Base-by-base conservation (phyloP, 495 filamentous ascomycete species). In the Penicillium dipodomyicola region DNA sequence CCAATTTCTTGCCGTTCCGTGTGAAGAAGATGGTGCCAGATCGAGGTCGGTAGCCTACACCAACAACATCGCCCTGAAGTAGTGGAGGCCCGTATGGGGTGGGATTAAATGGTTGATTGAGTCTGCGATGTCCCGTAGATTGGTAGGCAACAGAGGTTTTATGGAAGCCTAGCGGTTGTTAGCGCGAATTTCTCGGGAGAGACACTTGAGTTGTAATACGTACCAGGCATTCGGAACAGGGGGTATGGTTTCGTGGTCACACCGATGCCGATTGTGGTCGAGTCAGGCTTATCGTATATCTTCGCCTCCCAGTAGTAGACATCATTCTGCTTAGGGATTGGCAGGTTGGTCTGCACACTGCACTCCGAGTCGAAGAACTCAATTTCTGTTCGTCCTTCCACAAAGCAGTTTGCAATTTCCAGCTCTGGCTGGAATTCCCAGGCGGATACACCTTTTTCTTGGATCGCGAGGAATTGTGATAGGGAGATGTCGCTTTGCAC, bases 291-390 rank as follows among this genome's bases (percentile, higher is more conserved):
- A 52, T 97, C 95, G 72, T 94, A 97, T 40, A 98, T 86, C 74
- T 98, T 98, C 14, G 94, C 90, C 67, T 98, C 94, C 94, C 94
- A 98, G 70, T 98, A 98, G 67, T 97, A 97, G 14, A 97, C 92
- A 68, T 98, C 94, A 64, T 98, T 97, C 67, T 98, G 94, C 70
- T 98, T 98, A 22, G 94, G 94, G 35, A 98, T 87, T 0, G 94
- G 94, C 39, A 98, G 75, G 62, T 98, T 98, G 71, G 88, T 96
- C 79, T 97, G 90, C 47, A 97, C 95, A 67, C 91, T 96, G 73
- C 94, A 97, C 69, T 94, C 95, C 11, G 90, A 91, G 70, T 98
- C 94, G 63, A 94, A 97, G 77, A 98, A 98, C 68, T 98, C 94
- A 52, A 98, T 94, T 71, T 98, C 94, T 2, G 94, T 98, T 61